A percentile compares a stretch with the other conserved stretches of the same genome.
These are phyloP conservation scores for Viridothelium virens DNA, from an alignment of 495 filamentous ascomycete genomes.

Conservation along the genomic window DNA sequence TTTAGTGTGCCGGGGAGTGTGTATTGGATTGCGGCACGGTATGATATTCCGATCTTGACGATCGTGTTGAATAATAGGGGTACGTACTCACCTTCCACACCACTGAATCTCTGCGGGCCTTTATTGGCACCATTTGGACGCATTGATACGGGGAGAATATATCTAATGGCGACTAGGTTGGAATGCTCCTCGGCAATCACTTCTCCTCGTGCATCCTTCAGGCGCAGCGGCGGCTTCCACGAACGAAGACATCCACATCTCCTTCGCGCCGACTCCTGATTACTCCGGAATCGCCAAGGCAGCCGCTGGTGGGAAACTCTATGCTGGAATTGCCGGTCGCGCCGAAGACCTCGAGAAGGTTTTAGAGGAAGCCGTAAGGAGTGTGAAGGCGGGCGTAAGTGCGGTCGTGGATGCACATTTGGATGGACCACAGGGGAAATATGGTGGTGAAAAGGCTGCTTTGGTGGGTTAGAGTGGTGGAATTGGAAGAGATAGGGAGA, in stretches of 20 bases:
- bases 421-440: constrained; percentile 38
- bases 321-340: constrained; percentile 32
- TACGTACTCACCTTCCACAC: constrained; percentile 26
- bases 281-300: constrained; percentile 89
- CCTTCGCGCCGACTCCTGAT: constrained; percentile 76
- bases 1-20: constrained; percentile 82
- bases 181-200: constrained; percentile 34
- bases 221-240: constrained; percentile 55
- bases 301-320: constrained; percentile 59
- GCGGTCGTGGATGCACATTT: constrained; percentile 40
- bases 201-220: constrained; percentile 36
- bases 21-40: constrained; percentile 85
- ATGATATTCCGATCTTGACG: constrained; percentile 80
- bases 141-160: too few species aligned
- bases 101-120: background rate
- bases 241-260: constrained; percentile 85
- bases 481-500: background rate
- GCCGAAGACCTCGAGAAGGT: constrained; percentile 30
- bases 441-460: constrained; percentile 30
- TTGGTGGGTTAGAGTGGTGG: constrained; percentile 28
- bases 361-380: constrained; percentile 33
- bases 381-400: constrained; percentile 29
- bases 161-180: too few species aligned
- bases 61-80: constrained; percentile 92
- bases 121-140: too few species aligned